Percentiles rank a stretch among this genome's conserved stretches.
Conservation (phyloP, 176 grass and related monocot genomes). For the bread wheat (Triticum aestivum) region DNA sequence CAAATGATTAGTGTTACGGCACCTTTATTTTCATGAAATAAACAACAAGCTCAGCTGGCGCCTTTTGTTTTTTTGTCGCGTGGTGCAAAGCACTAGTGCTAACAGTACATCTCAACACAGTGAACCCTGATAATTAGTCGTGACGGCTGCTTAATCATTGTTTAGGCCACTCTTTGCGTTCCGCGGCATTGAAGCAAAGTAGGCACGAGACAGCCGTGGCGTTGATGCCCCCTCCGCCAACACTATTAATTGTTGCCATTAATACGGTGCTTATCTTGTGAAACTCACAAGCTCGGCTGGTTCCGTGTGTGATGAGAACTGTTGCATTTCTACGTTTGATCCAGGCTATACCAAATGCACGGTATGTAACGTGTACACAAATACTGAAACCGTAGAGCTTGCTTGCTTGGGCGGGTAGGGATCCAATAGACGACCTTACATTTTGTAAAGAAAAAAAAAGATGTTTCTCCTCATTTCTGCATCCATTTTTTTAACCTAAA, state of each 20-base stretch:
- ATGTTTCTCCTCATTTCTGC: background rate
- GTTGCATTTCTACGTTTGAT: background rate
- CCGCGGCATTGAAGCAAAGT: slow-evolving; percentile 48
- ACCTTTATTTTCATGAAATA: no score
- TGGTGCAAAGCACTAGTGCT: background rate
- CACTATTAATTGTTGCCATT: slow-evolving; percentile 18
- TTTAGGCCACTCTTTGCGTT: slow-evolving; percentile 17
- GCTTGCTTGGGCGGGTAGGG: background rate
- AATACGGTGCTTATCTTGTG: slow-evolving; percentile 20
- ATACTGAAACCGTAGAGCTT: background rate
- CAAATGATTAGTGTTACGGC: background rate
- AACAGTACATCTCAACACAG: background rate
- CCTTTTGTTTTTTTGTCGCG: background rate
- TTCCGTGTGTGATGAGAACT: background rate
- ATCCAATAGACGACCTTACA: background rate
- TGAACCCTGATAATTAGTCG: background rate
- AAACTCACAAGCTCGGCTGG: background rate
- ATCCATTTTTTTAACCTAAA: background rate
- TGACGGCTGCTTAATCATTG: slow-evolving; percentile 25
- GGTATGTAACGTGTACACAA: background rate
- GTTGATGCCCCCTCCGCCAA: slow-evolving; percentile 32
- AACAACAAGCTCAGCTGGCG: no score
- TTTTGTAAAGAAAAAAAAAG: background rate
- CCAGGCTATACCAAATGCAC: background rate
- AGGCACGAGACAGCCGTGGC: slow-evolving; percentile 24